Percentiles rank a stretch among this genome's conserved stretches.
Conservation (phyloP, 129 eudicot species). For the Flaveria trinervia region DNA sequence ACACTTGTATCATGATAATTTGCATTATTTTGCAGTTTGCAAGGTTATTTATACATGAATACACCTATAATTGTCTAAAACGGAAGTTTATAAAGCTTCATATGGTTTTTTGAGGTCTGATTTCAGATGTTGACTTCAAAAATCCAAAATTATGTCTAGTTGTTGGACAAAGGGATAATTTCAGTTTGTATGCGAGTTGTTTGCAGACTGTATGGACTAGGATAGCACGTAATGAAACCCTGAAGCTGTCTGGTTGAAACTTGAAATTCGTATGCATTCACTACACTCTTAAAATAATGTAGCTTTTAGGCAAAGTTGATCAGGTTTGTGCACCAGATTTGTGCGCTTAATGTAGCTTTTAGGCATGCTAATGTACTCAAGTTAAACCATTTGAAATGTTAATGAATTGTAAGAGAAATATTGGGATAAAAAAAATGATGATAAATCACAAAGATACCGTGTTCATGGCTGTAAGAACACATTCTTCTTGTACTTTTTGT, state of each 20-base stretch:
- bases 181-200: constrained; percentile 1
- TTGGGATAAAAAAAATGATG: constrained; percentile 12
- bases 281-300: neutral
- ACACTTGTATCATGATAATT: neutral
- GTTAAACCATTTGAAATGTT: neutral
- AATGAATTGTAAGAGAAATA: neutral
- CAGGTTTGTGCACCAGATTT: neutral
- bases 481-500: constrained; percentile 7
- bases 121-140: neutral
- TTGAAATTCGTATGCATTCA: neutral
- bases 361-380: neutral
- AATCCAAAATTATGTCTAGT: neutral
- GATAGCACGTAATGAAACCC: neutral
- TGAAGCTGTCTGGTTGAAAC: neutral
- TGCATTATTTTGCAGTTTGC: neutral
- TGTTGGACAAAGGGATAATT: neutral
- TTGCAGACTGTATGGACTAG: constrained; percentile 11
- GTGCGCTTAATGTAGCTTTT: neutral
- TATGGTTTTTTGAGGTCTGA: constrained; percentile 2
- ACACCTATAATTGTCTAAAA: neutral
- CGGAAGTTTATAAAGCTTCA: neutral
- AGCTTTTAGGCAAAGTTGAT: neutral
- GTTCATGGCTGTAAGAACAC: constrained; percentile 4
- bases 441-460: constrained; percentile 14
- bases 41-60: neutral